Conservation (phyloP, 768 basidiomycete species). For the Steccherinum ochraceum region DNA sequence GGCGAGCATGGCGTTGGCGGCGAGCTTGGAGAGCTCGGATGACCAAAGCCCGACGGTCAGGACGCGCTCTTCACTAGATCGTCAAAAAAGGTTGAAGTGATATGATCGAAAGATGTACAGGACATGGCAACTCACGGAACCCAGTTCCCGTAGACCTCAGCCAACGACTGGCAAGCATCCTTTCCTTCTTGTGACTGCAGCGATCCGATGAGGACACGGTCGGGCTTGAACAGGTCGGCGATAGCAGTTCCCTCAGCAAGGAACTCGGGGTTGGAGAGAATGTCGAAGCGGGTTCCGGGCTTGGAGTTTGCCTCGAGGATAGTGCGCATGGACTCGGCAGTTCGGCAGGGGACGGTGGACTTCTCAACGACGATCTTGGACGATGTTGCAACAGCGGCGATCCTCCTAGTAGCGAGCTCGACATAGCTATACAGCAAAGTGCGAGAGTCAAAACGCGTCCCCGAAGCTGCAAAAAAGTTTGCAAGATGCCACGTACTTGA, state of each 20-base stretch:
- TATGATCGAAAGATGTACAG: no score
- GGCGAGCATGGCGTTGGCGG: conserved; percentile 98
- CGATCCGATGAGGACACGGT: conserved; percentile 96
- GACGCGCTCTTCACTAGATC: conserved; percentile 59
- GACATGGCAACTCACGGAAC: conserved; percentile 85
- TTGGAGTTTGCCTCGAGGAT: conserved; percentile 98
- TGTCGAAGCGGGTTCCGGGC: conserved; percentile 87
- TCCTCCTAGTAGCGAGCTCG: conserved; percentile 93
- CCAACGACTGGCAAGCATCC: conserved; percentile 70
- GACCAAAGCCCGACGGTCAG: conserved; percentile 97
- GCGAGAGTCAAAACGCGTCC: conserved; percentile 3
- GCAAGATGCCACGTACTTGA: conserved; percentile 73
- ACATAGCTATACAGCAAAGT: conserved; percentile 74
- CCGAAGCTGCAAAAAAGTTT: conserved; percentile 7
- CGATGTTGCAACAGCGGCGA: conserved; percentile 83
- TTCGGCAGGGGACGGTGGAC: conserved; percentile 97
- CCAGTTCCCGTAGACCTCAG: conserved; percentile 92
- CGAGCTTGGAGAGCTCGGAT: conserved; percentile 96
- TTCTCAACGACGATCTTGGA: conserved; percentile 99
- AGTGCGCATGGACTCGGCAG: conserved; percentile 98
- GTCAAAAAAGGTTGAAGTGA: conserved; percentile 3
- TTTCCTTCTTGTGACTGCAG: conserved; percentile 85
- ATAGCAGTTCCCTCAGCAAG: conserved; percentile 98
- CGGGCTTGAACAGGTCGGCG: conserved; percentile 77
- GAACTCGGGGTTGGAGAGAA: conserved; percentile 99